These are phyloP conservation scores for Aethionema arabicum DNA, from an alignment of 345 rosid species.

Conservation along the genomic window DNA sequence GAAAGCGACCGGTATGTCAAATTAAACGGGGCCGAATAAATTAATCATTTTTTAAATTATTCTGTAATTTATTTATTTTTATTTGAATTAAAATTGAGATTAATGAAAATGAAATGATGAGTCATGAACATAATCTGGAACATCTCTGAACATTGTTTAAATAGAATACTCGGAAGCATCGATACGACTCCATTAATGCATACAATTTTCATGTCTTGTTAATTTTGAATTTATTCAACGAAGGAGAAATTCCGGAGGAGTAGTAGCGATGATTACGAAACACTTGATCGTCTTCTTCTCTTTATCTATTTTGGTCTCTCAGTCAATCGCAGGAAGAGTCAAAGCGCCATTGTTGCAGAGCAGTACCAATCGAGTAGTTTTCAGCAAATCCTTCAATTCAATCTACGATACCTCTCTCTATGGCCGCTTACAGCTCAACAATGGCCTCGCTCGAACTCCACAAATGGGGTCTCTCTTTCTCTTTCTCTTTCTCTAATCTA, in stretches of 20 bases:
- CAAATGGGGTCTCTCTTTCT: conserved; percentile 77
- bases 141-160: conserved; percentile 10
- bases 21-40: background rate
- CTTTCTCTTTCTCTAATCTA: background rate
- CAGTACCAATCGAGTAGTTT: conserved; percentile 34
- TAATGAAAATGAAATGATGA: conserved; percentile 21
- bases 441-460: conserved; percentile 85
- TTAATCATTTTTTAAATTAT: background rate
- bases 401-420: conserved; percentile 76
- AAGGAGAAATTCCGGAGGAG: background rate
- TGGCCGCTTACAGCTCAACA: conserved; percentile 74
- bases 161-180: conserved; percentile 12
- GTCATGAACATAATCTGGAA: conserved; percentile 24
- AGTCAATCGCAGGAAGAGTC: conserved; percentile 46
- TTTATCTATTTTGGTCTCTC: conserved; percentile 32
- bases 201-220: conserved; percentile 12
- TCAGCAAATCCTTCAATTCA: conserved; percentile 43
- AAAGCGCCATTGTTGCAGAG: conserved; percentile 46
- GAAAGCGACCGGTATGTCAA: background rate
- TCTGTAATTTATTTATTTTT: background rate
- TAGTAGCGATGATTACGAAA: conserved; percentile 26
- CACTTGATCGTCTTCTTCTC: conserved; percentile 26
- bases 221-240: background rate
- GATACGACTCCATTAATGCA: conserved; percentile 28
- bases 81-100: background rate